Conservation (phyloP, 352 stramenopile species). For the Pythium utonaiense region DNA sequence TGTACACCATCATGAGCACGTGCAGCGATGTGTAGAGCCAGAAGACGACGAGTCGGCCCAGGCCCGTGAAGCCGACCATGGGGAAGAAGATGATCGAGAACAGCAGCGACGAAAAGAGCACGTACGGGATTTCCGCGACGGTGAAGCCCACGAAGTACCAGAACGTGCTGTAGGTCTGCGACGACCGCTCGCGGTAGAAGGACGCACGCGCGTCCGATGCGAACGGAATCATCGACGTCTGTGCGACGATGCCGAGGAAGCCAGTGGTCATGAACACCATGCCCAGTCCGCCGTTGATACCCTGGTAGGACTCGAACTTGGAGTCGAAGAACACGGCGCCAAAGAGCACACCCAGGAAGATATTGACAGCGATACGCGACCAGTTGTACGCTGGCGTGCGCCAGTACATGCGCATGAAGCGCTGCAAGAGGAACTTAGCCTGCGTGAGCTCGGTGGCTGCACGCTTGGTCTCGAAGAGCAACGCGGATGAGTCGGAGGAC, state of each 20-base stretch:
- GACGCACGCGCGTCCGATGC: constrained; percentile 66
- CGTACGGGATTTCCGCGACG: constrained; percentile 69
- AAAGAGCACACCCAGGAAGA: constrained; percentile 27
- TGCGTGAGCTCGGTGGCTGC: constrained; percentile 7
- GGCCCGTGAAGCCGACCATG: constrained; percentile 39
- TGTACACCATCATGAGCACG: constrained; percentile 56
- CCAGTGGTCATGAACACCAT: constrained; percentile 82
- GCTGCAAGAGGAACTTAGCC: constrained; percentile 18
- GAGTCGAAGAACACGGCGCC: constrained; percentile 52
- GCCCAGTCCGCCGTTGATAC: constrained; percentile 51
- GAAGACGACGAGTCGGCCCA: constrained; percentile 47
- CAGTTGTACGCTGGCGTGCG: constrained; percentile 62
- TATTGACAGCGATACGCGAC: constrained; percentile 51
- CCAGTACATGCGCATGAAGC: constrained; percentile 23
- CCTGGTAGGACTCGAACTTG: constrained; percentile 43
- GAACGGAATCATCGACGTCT: constrained; percentile 65
- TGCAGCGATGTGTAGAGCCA: constrained; percentile 55
- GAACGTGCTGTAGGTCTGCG: constrained; percentile 68
- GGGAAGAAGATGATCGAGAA: constrained; percentile 76
- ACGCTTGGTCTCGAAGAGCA: constrained; percentile 20
- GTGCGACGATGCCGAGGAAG: constrained; percentile 77
- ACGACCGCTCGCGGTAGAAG: constrained; percentile 84
- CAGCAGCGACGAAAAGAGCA: constrained; percentile 29
- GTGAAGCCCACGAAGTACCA: constrained; percentile 52
- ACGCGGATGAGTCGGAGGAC: not conserved